Evolutionary conservation across 2,329 filamentous ascomycete genomes (phyloP).

Genomic region (Volutella citrinella): DNA sequence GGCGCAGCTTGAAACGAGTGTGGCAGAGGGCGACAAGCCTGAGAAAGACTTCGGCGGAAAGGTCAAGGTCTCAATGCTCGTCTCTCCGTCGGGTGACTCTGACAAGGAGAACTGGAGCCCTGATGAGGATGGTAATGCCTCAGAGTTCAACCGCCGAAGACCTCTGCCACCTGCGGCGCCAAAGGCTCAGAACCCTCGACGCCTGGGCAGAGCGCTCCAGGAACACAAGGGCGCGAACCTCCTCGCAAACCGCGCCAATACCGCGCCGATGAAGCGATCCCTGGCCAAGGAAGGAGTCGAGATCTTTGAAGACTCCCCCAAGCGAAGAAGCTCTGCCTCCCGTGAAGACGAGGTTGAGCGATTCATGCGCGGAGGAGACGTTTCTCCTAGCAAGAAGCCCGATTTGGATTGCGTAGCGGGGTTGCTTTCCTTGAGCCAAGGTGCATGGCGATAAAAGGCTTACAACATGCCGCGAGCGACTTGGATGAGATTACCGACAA

Average conservation of each 20-base stretch:
- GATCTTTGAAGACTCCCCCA: constrained; percentile 52
- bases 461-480: constrained; percentile 3
- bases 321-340: constrained; percentile 13
- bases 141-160: constrained; percentile 27
- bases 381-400: constrained; percentile 68
- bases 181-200: constrained; percentile 36
- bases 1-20: constrained; percentile 53
- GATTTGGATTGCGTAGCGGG: constrained; percentile 89
- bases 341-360: constrained; percentile 61
- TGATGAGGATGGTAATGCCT: constrained; percentile 44
- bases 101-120: constrained; percentile 93
- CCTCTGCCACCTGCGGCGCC: constrained; percentile 33
- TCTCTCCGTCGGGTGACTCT: constrained; percentile 57
- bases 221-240: constrained; percentile 35
- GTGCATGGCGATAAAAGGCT: constrained; percentile 68
- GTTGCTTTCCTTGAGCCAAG: constrained; percentile 84
- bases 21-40: constrained; percentile 25
- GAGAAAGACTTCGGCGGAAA: constrained; percentile 25
- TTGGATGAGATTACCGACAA: no score
- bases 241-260: constrained; percentile 38
- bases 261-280: constrained; percentile 34
- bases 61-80: constrained; percentile 38
- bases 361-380: constrained; percentile 66
- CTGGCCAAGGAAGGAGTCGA: constrained; percentile 35
- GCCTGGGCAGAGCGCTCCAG: constrained; percentile 39